Evolutionary conservation across 495 filamentous ascomycete species (phyloP).

Genomic region (Aspergillus cristatus): DNA sequence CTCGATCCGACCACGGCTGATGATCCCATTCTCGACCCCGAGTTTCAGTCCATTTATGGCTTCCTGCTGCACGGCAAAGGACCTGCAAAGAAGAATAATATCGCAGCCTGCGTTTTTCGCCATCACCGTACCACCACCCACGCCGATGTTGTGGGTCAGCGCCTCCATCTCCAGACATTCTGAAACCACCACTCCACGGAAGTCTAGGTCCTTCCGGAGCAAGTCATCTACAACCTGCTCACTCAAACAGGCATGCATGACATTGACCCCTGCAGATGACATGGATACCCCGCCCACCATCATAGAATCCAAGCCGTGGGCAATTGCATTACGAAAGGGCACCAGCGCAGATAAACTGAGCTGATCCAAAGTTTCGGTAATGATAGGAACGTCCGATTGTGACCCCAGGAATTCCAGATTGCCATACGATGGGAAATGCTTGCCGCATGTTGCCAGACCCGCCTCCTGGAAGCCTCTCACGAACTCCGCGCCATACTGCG

Average conservation of each 20-base stretch:
- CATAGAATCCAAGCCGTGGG: constrained; percentile 78
- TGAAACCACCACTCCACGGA: constrained; percentile 84
- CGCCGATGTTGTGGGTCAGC: constrained; percentile 79
- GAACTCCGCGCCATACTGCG: constrained; percentile 73
- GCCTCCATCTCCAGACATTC: constrained; percentile 96
- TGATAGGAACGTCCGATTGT: constrained; percentile 77
- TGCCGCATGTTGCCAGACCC: constrained; percentile 75
- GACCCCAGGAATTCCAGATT: constrained; percentile 88
- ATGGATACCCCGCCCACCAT: constrained; percentile 88
- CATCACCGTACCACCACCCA: constrained; percentile 90
- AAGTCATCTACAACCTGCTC: constrained; percentile 85
- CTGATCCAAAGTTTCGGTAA: constrained; percentile 83
- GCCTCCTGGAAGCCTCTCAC: constrained; percentile 87
- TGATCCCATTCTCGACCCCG: constrained; percentile 76
- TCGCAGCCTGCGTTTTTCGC: constrained; percentile 89
- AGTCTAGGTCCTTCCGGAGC: constrained; percentile 70
- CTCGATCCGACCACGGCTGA: constrained; percentile 63
- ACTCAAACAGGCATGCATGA: constrained; percentile 85
- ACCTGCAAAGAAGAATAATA: constrained; percentile 73
- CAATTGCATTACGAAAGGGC: constrained; percentile 79
- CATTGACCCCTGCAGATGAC: constrained; percentile 75
- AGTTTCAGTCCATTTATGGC: constrained; percentile 77
- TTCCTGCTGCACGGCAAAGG: constrained; percentile 77
- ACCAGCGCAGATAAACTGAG: constrained; percentile 74
- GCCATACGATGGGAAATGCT: constrained; percentile 88